A percentile compares a stretch with the other conserved stretches of the same genome.
phyloP scores from a whole-genome alignment of 306 rosid genomes.

The Inga oerstediana region DNA sequence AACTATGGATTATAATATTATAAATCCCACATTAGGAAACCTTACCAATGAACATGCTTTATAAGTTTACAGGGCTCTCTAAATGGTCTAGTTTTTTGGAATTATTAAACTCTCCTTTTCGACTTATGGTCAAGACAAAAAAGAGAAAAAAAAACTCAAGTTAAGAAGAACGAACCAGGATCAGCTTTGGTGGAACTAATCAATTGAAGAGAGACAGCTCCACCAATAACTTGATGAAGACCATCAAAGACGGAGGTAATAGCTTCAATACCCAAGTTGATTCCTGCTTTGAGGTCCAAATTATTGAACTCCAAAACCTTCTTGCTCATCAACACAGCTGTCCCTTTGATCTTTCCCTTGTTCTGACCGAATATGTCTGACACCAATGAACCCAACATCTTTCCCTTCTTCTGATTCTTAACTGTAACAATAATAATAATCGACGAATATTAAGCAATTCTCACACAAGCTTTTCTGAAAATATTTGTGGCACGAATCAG shows the following conservation, averaged over 20 bases:
- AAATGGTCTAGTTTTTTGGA: too few relatives aligned
- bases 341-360: constrained; percentile 40
- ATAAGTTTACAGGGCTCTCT: too few relatives aligned
- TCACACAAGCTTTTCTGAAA: background rate
- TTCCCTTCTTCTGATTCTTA: background rate
- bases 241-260: constrained; percentile 32
- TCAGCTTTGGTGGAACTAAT: constrained; percentile 41
- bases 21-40: too few relatives aligned
- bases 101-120: too few relatives aligned
- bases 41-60: too few relatives aligned
- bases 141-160: background rate
- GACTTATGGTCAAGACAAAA: too few relatives aligned
- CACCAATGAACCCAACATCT: constrained; percentile 30
- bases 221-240: constrained; percentile 40
- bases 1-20: too few relatives aligned
- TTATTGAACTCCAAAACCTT: constrained; percentile 43
- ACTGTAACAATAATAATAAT: background rate
- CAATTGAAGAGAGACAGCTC: constrained; percentile 42
- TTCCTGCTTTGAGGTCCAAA: constrained; percentile 7
- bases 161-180: constrained; percentile 25
- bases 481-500: background rate
- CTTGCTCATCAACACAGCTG: constrained; percentile 47
- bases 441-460: background rate
- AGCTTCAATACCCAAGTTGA: constrained; percentile 30
- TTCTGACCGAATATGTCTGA: background rate